Conservation (phyloP, 176 grass and related monocot species). For the Sorghum bicolor region Sorghum_bicolor_NCBIv3 NC_012870.2:3184501-3185000, state of each 20-base stretch:
- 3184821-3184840: neutral
- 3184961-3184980: slow-evolving; percentile 30
- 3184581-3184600: neutral
- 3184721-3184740: neutral
- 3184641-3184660: neutral
- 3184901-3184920: neutral
- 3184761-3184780: neutral
- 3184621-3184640: neutral
- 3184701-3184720: neutral
- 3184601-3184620: neutral
- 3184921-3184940: neutral
- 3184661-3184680: neutral
- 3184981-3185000: neutral
- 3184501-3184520: neutral
- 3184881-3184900: neutral
- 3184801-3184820: neutral
- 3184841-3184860: neutral
- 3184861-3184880: neutral
- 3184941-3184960: slow-evolving; percentile 29
- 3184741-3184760: neutral
- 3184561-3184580: neutral
- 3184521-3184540: neutral
- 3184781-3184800: neutral
- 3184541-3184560: neutral
- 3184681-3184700: neutral